Conservation (phyloP, 805 yeast genomes). For the Groenewaldozyma tartarivorans region DNA sequence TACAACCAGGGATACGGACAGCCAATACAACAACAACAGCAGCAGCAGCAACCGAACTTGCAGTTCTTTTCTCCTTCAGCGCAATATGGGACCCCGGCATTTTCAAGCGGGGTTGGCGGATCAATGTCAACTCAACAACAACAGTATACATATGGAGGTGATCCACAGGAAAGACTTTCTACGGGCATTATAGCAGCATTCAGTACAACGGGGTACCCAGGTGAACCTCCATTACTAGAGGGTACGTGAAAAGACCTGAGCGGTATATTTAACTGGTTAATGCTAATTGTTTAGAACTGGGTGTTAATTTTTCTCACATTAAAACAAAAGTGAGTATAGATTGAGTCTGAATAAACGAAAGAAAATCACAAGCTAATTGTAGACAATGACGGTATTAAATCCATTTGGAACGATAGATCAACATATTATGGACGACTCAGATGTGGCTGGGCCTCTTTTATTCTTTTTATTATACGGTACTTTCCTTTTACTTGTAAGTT, state of each 20-base stretch:
- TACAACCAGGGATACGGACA: slow-evolving; percentile 11
- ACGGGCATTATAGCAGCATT: slow-evolving; percentile 84
- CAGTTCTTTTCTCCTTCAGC: slow-evolving; percentile 11
- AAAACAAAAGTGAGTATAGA: slow-evolving; percentile 35
- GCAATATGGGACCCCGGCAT: slow-evolving; percentile 14
- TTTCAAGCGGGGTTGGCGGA: slow-evolving; percentile 9
- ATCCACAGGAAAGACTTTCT: slow-evolving; percentile 37
- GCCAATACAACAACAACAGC: slow-evolving; percentile 7
- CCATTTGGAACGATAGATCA: slow-evolving; percentile 60
- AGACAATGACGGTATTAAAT: slow-evolving; percentile 75
- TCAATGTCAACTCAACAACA: slow-evolving; percentile 13
- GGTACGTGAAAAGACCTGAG: slow-evolving; percentile 12
- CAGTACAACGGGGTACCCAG: slow-evolving; percentile 85
- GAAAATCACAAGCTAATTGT: slow-evolving; percentile 2
- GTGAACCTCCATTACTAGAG: slow-evolving; percentile 88
- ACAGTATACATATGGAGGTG: slow-evolving; percentile 14
- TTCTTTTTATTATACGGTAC: slow-evolving; percentile 85
- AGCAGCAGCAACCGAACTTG: slow-evolving; percentile 2
- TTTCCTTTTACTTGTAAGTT: slow-evolving; percentile 43
- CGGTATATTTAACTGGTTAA: not conserved
- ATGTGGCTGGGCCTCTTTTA: slow-evolving; percentile 88
- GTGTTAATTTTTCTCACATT: slow-evolving; percentile 85
- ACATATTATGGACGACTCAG: slow-evolving; percentile 79
- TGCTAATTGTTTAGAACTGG: slow-evolving; percentile 45
- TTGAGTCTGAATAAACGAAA: not conserved